Evolutionary conservation across 306 rosid genomes (phyloP).

Genomic region (Cucumis hystrix): DNA sequence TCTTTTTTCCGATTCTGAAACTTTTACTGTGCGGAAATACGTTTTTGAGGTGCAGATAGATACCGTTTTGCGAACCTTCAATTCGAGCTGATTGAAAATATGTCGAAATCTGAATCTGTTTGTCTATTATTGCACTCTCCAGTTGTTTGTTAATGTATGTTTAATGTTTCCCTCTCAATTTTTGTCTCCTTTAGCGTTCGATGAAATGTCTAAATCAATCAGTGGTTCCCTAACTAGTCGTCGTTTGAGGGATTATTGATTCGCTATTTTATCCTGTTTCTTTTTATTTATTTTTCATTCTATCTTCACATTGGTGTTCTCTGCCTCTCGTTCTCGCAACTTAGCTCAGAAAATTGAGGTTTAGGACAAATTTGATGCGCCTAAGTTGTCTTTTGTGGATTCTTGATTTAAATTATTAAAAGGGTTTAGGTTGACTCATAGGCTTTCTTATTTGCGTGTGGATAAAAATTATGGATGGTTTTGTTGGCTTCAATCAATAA

Average conservation of each 20-base stretch:
- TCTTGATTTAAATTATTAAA: background rate
- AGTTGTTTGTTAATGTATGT: background rate
- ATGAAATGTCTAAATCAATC: slow-evolving; percentile 20
- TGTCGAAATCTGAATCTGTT: slow-evolving; percentile 3
- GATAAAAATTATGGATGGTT: background rate
- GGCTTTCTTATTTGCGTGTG: background rate
- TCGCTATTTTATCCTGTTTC: background rate
- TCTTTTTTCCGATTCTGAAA: slow-evolving; percentile 1
- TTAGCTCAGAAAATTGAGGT: background rate
- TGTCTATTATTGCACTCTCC: background rate
- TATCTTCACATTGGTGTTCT: background rate
- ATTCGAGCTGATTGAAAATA: background rate
- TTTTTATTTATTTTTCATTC: background rate
- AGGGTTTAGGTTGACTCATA: background rate
- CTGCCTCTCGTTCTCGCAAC: background rate
- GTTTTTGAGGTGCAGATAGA: background rate
- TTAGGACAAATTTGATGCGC: background rate
- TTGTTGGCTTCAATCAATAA: background rate
- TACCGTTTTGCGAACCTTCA: background rate
- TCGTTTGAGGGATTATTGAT: background rate
- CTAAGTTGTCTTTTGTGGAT: background rate
- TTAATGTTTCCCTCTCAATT: background rate
- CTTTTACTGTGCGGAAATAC: background rate
- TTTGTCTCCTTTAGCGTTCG: slow-evolving; percentile 11
- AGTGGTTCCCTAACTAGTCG: background rate